Conservation (phyloP, 148 eudicot genomes). For the Talinum fruticosum region DNA sequence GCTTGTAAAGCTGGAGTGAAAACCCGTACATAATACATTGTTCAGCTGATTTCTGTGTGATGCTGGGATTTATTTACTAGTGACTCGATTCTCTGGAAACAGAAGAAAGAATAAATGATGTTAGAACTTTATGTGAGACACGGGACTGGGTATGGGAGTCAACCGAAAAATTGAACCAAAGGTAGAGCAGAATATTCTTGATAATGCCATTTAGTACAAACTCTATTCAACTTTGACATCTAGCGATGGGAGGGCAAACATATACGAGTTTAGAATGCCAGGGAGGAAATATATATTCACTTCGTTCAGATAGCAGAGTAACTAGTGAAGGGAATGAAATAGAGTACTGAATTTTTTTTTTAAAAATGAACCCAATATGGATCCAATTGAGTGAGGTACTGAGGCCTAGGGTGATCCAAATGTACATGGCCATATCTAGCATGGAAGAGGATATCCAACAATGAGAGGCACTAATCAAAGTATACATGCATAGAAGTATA, state of each 20-base stretch:
- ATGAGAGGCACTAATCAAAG: too few relatives aligned
- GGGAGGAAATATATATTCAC: not conserved
- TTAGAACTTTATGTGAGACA: slow-evolving; percentile 7
- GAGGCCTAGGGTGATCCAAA: not conserved
- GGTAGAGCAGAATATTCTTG: not conserved
- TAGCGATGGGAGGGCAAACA: not conserved
- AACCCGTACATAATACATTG: not conserved
- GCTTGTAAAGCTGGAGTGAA: not conserved
- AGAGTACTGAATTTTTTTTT: not conserved
- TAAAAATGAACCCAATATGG: not conserved
- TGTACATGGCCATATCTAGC: not conserved
- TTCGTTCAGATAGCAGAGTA: not conserved
- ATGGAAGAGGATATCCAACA: not conserved
- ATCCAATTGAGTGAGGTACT: not conserved
- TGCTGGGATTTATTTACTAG: slow-evolving; percentile 50
- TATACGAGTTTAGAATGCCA: not conserved
- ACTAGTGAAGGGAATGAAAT: not conserved
- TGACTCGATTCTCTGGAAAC: slow-evolving; percentile 68
- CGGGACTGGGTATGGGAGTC: not conserved
- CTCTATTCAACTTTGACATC: not conserved
- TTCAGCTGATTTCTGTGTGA: slow-evolving; percentile 22
- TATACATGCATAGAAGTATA: too few relatives aligned
- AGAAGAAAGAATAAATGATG: not conserved
- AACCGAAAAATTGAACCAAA: not conserved
- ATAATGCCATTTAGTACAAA: not conserved